Conservation (phyloP, 2,329 filamentous ascomycete species). For the Colletotrichum scovillei region DNA sequence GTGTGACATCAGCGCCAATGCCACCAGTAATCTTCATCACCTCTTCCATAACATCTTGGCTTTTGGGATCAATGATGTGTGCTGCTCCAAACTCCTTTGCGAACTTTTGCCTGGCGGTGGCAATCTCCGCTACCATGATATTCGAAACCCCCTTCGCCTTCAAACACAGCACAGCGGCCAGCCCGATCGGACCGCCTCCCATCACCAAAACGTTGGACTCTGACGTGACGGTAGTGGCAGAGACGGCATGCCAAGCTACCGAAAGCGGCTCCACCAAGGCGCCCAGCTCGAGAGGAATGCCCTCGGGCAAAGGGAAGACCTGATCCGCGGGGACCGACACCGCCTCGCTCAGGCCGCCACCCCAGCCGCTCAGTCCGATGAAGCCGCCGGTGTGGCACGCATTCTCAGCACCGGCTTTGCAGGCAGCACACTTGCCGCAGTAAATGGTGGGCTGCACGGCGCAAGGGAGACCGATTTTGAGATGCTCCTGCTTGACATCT, state of each 20-base stretch:
- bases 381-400: constrained; percentile 56
- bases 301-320: constrained; percentile 60
- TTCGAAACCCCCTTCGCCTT: constrained; percentile 61
- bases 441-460: constrained; percentile 68
- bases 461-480: constrained; percentile 65
- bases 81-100: constrained; percentile 64
- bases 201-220: constrained; percentile 64
- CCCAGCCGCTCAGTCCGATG: constrained; percentile 51
- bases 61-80: constrained; percentile 32
- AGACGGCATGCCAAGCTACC: constrained; percentile 72
- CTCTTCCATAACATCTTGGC: constrained; percentile 36
- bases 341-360: constrained; percentile 65
- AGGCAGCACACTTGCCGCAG: constrained; percentile 65
- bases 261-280: constrained; percentile 73
- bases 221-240: constrained; percentile 42
- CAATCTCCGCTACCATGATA: constrained; percentile 69
- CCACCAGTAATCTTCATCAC: constrained; percentile 35
- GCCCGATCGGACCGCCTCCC: constrained; percentile 72
- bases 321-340: constrained; percentile 60
- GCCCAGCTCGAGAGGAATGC: constrained; percentile 62
- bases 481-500: constrained; percentile 25
- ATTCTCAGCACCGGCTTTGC: constrained; percentile 51
- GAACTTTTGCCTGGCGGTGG: constrained; percentile 59
- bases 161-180: constrained; percentile 70
- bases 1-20: constrained; percentile 37